These are phyloP conservation scores for Mentha longifolia DNA, from an alignment of 257 asterid species.

Conservation along the genomic window DNA sequence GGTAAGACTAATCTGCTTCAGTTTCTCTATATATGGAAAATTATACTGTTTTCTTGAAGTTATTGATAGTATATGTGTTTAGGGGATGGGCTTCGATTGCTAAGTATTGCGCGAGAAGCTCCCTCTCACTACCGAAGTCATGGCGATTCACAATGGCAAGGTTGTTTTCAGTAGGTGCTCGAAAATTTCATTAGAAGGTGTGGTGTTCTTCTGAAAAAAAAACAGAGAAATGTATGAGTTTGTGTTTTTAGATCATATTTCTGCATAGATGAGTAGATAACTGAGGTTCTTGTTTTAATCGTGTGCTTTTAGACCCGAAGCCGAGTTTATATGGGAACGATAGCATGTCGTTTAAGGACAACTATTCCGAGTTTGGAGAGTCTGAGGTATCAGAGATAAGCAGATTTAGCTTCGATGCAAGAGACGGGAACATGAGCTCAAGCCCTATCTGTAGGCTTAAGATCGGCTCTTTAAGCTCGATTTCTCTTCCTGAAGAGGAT, in stretches of 20 bases:
- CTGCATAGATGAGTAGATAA: slow-evolving; percentile 9
- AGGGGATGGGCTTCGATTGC: slow-evolving; percentile 84
- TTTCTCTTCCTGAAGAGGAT: slow-evolving; percentile 72
- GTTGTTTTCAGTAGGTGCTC: slow-evolving; percentile 64
- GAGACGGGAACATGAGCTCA: slow-evolving; percentile 26
- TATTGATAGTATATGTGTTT: slow-evolving; percentile 33
- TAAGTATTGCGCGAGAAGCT: slow-evolving; percentile 75
- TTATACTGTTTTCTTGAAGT: background rate
- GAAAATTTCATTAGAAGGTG: slow-evolving; percentile 51
- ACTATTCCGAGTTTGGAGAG: slow-evolving; percentile 66
- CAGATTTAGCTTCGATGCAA: slow-evolving; percentile 58
- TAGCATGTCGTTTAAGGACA: slow-evolving; percentile 39
- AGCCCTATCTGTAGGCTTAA: slow-evolving; percentile 44
- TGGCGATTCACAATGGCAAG: slow-evolving; percentile 80
- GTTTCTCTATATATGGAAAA: slow-evolving; percentile 14
- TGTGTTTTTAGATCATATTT: slow-evolving; percentile 12
- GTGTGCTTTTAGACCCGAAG: slow-evolving; percentile 50
- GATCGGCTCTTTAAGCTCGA: slow-evolving; percentile 58
- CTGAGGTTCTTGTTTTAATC: slow-evolving; percentile 8
- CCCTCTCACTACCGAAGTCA: slow-evolving; percentile 65
- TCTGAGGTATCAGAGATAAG: slow-evolving; percentile 64
- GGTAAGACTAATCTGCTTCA: slow-evolving; percentile 51
- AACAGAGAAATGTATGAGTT: background rate
- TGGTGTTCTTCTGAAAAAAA: background rate
- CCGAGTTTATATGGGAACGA: slow-evolving; percentile 47